Base-by-base conservation (phyloP, 75 land plant species). In the Cunninghamia lanceolata region DNA sequence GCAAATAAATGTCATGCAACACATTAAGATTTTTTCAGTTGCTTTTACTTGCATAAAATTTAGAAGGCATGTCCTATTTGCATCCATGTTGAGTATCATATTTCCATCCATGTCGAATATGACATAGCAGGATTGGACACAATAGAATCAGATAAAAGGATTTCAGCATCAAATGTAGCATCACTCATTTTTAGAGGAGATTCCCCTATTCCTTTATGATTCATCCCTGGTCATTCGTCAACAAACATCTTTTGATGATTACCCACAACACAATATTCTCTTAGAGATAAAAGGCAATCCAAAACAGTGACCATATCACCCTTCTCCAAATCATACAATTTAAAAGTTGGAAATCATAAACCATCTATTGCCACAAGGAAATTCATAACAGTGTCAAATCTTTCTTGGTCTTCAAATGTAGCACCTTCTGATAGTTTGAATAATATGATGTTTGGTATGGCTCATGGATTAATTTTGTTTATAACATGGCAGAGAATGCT, bases 41-140 rank as follows among this genome's bases (percentile, higher is more conserved):
- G 92, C 92, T 86, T 94, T 96, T n/a, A 93, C 83, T 84, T 94
- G n/a, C 78, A 97, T 92, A 81, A 97, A 94, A 76, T 97, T 82
- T 90, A 91, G 86, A 94, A 94, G 90, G 90, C 94, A 34, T 94
- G 91, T 80, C 93, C 93, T 86, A 85, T 89, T 59, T 94, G n/a
- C n/a, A n/a, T n/a, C n/a, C n/a, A n/a, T n/a, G n/a, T n/a, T n/a
- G n/a, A n/a, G n/a, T n/a, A n/a, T n/a, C 36, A 75, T 50, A 91
- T 45, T 5, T 3, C 45, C 40, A 92, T 88, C 68, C 89, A 86
- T 36, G 93, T 89, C 68, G 87, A 84, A 34, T 75, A 88, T 90
- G 88, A 59, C 63, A 83, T 9, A 17, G 45, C 66, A 68, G 42
- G 50, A 84, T 85, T 85, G 68, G 88, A 70, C 75, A 87, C 70